phyloP scores from a whole-genome alignment of 805 yeast species.

The Metschnikowia similis region DNA sequence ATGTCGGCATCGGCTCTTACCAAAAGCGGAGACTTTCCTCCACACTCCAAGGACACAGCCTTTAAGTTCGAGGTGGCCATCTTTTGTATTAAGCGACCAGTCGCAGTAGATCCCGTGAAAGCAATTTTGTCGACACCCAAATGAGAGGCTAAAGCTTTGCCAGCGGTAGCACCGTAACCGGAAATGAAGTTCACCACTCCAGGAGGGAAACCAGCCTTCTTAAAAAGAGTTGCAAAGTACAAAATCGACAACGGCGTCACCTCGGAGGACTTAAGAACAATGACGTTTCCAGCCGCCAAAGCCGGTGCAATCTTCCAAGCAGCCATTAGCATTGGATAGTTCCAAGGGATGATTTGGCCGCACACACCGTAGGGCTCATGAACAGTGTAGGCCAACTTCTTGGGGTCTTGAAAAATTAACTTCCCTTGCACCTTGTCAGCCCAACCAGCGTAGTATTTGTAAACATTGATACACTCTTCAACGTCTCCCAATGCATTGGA shows the following conservation, averaged over 20 bases:
- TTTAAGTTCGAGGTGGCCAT: slow-evolving; percentile 59
- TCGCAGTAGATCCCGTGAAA: slow-evolving; percentile 63
- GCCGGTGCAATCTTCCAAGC: slow-evolving; percentile 85
- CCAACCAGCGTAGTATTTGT: slow-evolving; percentile 59
- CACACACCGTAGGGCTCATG: slow-evolving; percentile 66
- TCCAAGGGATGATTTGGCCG: slow-evolving; percentile 71
- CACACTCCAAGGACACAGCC: slow-evolving; percentile 65
- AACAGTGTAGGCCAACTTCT: slow-evolving; percentile 60
- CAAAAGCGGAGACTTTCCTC: slow-evolving; percentile 67
- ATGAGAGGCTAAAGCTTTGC: slow-evolving; percentile 62
- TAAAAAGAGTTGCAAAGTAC: slow-evolving; percentile 52
- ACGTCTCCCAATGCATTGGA: slow-evolving; percentile 49
- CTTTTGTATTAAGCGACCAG: slow-evolving; percentile 62
- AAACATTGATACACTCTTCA: slow-evolving; percentile 40
- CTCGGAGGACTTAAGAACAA: slow-evolving; percentile 72
- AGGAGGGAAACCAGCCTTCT: slow-evolving; percentile 69
- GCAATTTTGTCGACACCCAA: slow-evolving; percentile 55
- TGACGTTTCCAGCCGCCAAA: slow-evolving; percentile 71
- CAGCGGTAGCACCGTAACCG: slow-evolving; percentile 68
- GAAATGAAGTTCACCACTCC: slow-evolving; percentile 71
- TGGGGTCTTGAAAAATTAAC: slow-evolving; percentile 38
- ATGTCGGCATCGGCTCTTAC: slow-evolving; percentile 61
- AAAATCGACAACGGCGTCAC: slow-evolving; percentile 69
- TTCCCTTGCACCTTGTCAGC: slow-evolving; percentile 54
- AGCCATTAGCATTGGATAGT: slow-evolving; percentile 64